Evolutionary conservation across 805 yeast species (phyloP).

Genomic region (Hyphopichia homilentoma): DNA sequence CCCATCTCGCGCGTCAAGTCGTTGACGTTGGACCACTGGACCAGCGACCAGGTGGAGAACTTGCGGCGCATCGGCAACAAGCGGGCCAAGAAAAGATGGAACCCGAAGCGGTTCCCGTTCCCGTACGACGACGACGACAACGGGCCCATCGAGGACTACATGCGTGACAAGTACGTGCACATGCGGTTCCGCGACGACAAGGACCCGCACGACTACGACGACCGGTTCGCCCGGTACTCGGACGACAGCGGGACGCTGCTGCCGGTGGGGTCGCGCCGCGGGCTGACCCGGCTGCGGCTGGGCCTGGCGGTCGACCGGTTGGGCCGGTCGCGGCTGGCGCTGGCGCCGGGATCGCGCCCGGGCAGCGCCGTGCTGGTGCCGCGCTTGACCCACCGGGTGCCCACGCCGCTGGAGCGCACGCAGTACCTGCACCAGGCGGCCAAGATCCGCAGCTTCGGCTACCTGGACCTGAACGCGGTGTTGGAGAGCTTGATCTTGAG

Average conservation of each 20-base stretch:
- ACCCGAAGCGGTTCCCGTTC: slow-evolving; percentile 61
- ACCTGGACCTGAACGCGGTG: slow-evolving; percentile 43
- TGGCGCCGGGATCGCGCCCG: too few species aligned
- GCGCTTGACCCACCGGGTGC: slow-evolving; percentile 45
- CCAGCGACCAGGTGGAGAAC: slow-evolving; percentile 47
- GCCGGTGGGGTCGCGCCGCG: slow-evolving; percentile 5
- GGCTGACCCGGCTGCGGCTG: slow-evolving; percentile 9
- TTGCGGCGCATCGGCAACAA: slow-evolving; percentile 56
- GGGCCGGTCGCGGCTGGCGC: slow-evolving; percentile 4
- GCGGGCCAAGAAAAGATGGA: slow-evolving; percentile 60
- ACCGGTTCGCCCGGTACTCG: slow-evolving; percentile 16
- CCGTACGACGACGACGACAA: slow-evolving; percentile 72
- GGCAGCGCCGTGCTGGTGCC: slow-evolving; percentile 23
- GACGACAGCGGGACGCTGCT: slow-evolving; percentile 13
- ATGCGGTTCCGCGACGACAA: slow-evolving; percentile 52
- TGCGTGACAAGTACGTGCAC: slow-evolving; percentile 65
- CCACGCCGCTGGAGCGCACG: slow-evolving; percentile 50
- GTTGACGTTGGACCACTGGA: slow-evolving; percentile 71
- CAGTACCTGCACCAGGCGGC: slow-evolving; percentile 49
- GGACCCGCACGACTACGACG: slow-evolving; percentile 32
- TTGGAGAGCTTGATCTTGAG: slow-evolving; percentile 61
- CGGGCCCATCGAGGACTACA: slow-evolving; percentile 48
- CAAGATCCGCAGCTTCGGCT: slow-evolving; percentile 50
- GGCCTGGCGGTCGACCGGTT: slow-evolving; percentile 16
- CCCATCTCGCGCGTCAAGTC: slow-evolving; percentile 64